Evolutionary conservation across 495 filamentous ascomycete genomes (phyloP).

Genomic region (Beverwykella pulmonaria): DNA sequence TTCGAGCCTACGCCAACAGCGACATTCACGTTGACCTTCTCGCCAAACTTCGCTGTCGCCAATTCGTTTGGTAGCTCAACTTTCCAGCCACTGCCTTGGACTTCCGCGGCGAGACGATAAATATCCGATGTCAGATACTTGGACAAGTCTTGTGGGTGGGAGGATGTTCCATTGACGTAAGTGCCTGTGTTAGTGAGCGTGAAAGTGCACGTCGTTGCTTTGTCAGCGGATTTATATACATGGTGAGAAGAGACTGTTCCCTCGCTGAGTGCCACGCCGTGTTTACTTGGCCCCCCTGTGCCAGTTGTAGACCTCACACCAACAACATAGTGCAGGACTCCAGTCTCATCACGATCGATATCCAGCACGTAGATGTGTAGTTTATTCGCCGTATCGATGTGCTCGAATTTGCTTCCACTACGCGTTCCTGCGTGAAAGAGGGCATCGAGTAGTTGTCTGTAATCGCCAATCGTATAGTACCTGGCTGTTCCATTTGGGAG

Average conservation of each 20-base stretch:
- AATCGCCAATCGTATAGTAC: slow-evolving; percentile 45
- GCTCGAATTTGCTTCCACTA: slow-evolving; percentile 48
- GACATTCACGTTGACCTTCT: slow-evolving; percentile 40
- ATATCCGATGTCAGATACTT: slow-evolving; percentile 26
- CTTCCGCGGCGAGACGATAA: slow-evolving; percentile 38
- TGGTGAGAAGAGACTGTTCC: slow-evolving; percentile 32
- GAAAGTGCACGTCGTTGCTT: slow-evolving; percentile 44
- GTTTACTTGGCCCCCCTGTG: slow-evolving; percentile 39
- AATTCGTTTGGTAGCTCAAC: slow-evolving; percentile 47
- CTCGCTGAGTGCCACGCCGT: slow-evolving; percentile 40
- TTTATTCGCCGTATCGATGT: slow-evolving; percentile 45
- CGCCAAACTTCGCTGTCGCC: slow-evolving; percentile 40
- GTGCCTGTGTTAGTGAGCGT: slow-evolving; percentile 44
- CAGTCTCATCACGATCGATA: slow-evolving; percentile 42
- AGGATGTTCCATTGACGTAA: slow-evolving; percentile 19
- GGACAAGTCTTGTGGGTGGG: slow-evolving; percentile 42
- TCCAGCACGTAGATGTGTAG: slow-evolving; percentile 49
- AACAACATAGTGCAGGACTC: slow-evolving; percentile 47
- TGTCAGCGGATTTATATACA: slow-evolving; percentile 26
- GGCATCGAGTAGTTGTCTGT: slow-evolving; percentile 50
- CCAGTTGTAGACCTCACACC: slow-evolving; percentile 46
- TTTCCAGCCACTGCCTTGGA: slow-evolving; percentile 44
- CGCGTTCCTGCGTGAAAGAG: slow-evolving; percentile 51
- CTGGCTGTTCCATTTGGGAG: slow-evolving; percentile 26
- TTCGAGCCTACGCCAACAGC: slow-evolving; percentile 41